phyloP scores from a whole-genome alignment of 2,329 filamentous ascomycete genomes.

The Orbilia blumenaviensis region DNA sequence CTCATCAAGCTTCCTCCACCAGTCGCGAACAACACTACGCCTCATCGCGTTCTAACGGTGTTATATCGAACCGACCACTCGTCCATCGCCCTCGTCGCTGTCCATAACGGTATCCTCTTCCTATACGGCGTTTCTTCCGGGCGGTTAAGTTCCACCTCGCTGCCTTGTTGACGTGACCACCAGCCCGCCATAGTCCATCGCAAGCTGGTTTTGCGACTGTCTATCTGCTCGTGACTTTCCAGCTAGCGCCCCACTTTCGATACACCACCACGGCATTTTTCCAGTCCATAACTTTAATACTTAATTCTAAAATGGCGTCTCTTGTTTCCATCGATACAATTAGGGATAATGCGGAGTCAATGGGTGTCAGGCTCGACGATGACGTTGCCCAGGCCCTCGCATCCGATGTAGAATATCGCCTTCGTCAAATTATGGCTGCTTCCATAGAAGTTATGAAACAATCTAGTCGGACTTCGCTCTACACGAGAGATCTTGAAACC shows the following conservation, averaged over 20 bases:
- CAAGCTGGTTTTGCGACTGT: constrained; percentile 27
- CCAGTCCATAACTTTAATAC: background rate
- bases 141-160: too few species aligned
- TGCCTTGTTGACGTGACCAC: background rate
- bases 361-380: constrained; percentile 85
- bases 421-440: constrained; percentile 92
- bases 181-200: background rate
- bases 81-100: background rate
- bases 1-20: background rate
- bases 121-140: background rate
- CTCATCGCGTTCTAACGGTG: background rate
- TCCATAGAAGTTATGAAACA: constrained; percentile 96
- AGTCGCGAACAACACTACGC: background rate
- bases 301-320: constrained; percentile 36
- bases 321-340: constrained; percentile 74
- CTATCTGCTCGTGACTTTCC: too few species aligned
- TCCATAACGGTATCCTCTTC: background rate
- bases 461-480: constrained; percentile 82
- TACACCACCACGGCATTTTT: background rate
- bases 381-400: constrained; percentile 87
- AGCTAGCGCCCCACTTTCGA: too few species aligned
- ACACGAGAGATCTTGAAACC: constrained; percentile 86
- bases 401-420: constrained; percentile 93
- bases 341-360: constrained; percentile 92
- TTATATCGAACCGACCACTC: background rate